These are phyloP conservation scores for Solanum chiquidenum DNA, from an alignment of 257 asterid species.

Conservation along the genomic window DNA sequence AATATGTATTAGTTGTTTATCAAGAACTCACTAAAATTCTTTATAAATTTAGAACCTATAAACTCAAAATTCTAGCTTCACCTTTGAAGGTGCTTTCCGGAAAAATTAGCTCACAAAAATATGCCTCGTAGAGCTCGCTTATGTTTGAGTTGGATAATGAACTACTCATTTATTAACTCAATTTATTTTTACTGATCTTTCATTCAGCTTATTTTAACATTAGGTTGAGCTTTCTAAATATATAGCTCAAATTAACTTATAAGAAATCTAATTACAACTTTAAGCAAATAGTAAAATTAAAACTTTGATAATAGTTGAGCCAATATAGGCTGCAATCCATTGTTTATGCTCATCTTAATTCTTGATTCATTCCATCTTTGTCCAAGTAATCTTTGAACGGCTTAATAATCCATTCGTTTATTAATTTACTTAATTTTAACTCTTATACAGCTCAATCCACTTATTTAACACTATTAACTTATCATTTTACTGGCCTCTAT, in stretches of 20 bases:
- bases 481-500: not conserved
- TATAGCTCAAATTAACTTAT: not conserved
- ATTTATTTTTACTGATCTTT: not conserved
- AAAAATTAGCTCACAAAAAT: too few species aligned
- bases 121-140: fast-evolving
- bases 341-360: not conserved
- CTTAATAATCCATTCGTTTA: not conserved
- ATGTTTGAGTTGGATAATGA: not conserved
- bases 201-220: not conserved
- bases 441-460: not conserved
- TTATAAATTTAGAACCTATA: not conserved
- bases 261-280: not conserved
- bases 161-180: too few species aligned
- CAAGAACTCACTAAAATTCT: not conserved
- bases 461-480: not conserved
- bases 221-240: not conserved
- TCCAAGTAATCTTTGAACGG: not conserved
- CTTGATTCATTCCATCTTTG: not conserved
- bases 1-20: not conserved
- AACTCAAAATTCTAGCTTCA: not conserved
- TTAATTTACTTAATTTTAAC: not conserved
- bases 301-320: not conserved
- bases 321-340: not conserved
- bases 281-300: not conserved
- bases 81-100: not conserved